Evolutionary conservation across 257 asterid genomes (phyloP).

Genomic region (Jasminum sambac): DNA sequence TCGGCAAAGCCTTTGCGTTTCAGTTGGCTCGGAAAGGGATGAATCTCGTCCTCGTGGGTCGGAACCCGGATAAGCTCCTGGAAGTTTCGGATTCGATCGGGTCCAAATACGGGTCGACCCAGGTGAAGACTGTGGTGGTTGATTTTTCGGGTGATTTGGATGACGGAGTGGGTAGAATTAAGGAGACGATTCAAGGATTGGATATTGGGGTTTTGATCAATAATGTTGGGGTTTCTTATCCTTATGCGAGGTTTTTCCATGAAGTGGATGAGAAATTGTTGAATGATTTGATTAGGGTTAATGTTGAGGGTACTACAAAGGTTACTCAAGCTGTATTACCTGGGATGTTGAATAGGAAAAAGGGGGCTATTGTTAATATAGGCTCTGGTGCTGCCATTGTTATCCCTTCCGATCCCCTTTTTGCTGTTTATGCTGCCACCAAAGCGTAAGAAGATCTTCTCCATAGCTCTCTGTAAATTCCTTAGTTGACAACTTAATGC

Average conservation of each 20-base stretch:
- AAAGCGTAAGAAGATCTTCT: slow-evolving; percentile 75
- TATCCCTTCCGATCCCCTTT: slow-evolving; percentile 91
- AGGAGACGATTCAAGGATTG: slow-evolving; percentile 63
- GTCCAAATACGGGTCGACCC: slow-evolving; percentile 56
- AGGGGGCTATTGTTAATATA: slow-evolving; percentile 88
- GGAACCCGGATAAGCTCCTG: slow-evolving; percentile 75
- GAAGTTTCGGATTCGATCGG: slow-evolving; percentile 59
- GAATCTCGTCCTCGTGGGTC: slow-evolving; percentile 71
- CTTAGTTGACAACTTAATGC: not conserved
- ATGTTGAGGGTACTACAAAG: slow-evolving; percentile 83
- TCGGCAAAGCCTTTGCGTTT: slow-evolving; percentile 89
- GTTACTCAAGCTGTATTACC: slow-evolving; percentile 84
- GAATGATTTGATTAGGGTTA: slow-evolving; percentile 77
- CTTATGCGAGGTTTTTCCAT: slow-evolving; percentile 84
- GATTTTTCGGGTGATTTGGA: slow-evolving; percentile 84
- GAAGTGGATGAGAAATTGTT: slow-evolving; percentile 84
- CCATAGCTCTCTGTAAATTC: no score
- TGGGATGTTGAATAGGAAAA: slow-evolving; percentile 85
- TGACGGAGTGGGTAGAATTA: slow-evolving; percentile 69
- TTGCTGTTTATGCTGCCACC: slow-evolving; percentile 93
- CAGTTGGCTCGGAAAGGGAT: slow-evolving; percentile 77
- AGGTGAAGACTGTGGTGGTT: slow-evolving; percentile 77
- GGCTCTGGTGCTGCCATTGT: slow-evolving; percentile 95
- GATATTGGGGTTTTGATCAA: slow-evolving; percentile 85
- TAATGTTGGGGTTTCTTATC: slow-evolving; percentile 90